Evolutionary conservation across 73 alveolate species (phyloP), one percentile per base, ranked within the genome.

Genomic region (Paramecium biaurelia): DNA sequence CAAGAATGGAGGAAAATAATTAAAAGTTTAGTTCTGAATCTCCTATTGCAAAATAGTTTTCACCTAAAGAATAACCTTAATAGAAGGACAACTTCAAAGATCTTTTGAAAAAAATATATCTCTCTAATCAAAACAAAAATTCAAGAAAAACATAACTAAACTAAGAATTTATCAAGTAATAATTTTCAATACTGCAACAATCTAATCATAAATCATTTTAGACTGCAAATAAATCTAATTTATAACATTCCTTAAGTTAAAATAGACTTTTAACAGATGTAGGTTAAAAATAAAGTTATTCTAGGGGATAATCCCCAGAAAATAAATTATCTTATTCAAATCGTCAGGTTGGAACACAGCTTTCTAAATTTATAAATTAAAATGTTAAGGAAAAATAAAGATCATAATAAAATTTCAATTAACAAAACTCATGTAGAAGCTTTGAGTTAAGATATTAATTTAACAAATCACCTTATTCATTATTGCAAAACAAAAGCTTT

Each of bases 281-380:
- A 23, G 42, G 56, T 42, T 24, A 0, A 63, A 41, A 43, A 43
- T 47, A 79, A 43, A 79, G 56, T 14, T 79, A 79, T 14, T 79
- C 90, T 14, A 72, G 86, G 45, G 86, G 86, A 15, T 14, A 34
- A 37, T 72, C 86, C 53, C 90, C 90, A 45, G 90, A 79, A 8
- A 79, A 63, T 42, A 79, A 79, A 45, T 26, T 24, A 15, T 24
- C 47, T 42, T 23, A 43, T 20, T 38, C 90, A 79, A 79, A 41
- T 47, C 34, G 90, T 9, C 30, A 70, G 0, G 30, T 79, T 14
- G 56, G 90, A 21, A 79, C 76, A 10, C 30, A 79, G 15, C 56
- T 79, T 24, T n/a, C 56, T 10, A 79, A 79, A 15, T 79, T 43
- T 79, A 45, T 79, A 8, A 20, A 38, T 43, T 45, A 79, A 45